phyloP scores from a whole-genome alignment of 2,329 filamentous ascomycete species.

The Cladorrhinum sp. region DNA sequence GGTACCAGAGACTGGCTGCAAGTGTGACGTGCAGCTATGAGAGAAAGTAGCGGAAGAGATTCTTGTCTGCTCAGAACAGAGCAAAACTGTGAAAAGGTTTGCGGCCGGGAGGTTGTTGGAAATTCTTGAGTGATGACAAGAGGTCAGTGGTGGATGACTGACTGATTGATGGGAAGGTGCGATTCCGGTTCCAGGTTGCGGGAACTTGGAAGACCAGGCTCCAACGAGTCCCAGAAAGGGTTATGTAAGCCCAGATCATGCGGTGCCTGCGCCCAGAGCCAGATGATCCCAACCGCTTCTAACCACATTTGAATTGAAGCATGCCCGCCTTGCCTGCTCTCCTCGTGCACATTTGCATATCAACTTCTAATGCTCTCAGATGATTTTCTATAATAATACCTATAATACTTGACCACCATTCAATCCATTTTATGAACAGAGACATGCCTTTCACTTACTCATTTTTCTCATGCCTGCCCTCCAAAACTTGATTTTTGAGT shows the following conservation, averaged over 20 bases:
- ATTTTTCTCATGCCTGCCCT: not conserved
- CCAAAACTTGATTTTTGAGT: not conserved
- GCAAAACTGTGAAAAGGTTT: not conserved
- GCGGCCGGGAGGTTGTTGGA: not conserved
- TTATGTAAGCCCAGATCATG: conserved; percentile 19
- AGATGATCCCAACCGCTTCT: no score
- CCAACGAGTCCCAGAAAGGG: not conserved
- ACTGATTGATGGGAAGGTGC: not conserved
- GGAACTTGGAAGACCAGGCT: conserved; percentile 2
- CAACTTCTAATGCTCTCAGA: no score
- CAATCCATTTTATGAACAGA: not conserved
- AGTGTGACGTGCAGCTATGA: not conserved
- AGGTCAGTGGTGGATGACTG: not conserved
- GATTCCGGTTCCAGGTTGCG: not conserved
- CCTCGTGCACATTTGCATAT: no score
- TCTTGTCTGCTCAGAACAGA: not conserved
- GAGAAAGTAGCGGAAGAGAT: not conserved
- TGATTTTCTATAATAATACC: no score
- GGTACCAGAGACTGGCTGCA: not conserved
- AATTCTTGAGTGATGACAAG: not conserved
- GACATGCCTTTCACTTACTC: not conserved
- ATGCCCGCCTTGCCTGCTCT: no score
- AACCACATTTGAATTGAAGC: no score
- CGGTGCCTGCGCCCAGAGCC: not conserved
- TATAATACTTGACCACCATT: no score